Evolutionary conservation across 129 eudicot species (phyloP), one percentile per base, ranked within the genome.

Genomic region (Escallonia herrerae): DNA sequence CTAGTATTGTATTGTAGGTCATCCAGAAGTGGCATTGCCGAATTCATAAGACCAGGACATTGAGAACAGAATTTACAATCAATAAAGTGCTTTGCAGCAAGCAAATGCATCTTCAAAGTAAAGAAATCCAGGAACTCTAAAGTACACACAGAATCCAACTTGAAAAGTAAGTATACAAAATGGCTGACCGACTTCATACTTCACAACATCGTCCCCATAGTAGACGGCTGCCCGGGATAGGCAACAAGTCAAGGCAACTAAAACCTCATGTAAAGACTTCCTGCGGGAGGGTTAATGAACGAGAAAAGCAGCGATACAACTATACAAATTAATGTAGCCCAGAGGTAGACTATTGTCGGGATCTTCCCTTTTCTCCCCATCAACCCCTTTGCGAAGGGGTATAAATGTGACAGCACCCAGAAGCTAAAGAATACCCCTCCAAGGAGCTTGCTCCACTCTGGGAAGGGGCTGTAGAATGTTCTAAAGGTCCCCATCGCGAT

Each of bases 351-450:
- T 0, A 84, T 71, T 0, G 90, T 84, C 2, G 90, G 86, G 12
- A 84, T 73, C 67, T 76, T 74, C 37, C 90, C 90, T 51, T 53
- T 84, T 37, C 72, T 71, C 60, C 90, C 90, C 86, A 84, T 77
- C 71, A 84, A 43, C 33, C 86, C 90, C 48, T 84, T 84, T 0
- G 90, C 86, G 22, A 84, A 84, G 3, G 90, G 90, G 59, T 80
- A 84, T 2, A 84, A 65, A 78, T 84, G 90, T 33, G 86, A 81
- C 14, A 84, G 75, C 64, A 84, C 90, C 90, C 90, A 84, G 14
- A 84, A 77, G 77, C 90, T 84, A 64, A 84, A 84, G 79, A 84
- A 84, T 10, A 84, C 90, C 4, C 90, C 90, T 42, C 90, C 90
- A 55, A 84, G 68, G 12, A 84, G 78, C 83, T 74, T 84, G 71